Percentiles rank a stretch among this genome's conserved stretches.
Conservation (phyloP, 2,329 filamentous ascomycete genomes). For the Berkeleyomyces rouxiae region DNA sequence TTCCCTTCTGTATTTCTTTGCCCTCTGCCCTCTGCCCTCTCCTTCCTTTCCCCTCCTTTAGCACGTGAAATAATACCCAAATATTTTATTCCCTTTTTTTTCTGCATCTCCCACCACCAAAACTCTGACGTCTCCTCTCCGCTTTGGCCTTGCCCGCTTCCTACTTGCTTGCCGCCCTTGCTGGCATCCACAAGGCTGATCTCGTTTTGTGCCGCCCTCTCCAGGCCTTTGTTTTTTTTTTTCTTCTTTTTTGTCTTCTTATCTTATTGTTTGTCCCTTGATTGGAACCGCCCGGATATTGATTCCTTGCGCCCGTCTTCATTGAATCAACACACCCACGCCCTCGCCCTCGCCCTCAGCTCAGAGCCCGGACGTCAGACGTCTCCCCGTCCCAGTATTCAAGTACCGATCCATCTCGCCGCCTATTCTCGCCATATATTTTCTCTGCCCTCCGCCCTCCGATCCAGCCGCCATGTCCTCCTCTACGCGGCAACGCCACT, state of each 20-base stretch:
- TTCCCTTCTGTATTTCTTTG: background rate
- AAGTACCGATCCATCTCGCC: background rate
- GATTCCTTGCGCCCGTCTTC: background rate
- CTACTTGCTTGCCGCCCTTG: no score
- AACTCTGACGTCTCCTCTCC: no score
- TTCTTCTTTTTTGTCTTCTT: background rate
- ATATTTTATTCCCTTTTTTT: no score
- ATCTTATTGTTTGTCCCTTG: background rate
- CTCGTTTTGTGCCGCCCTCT: no score
- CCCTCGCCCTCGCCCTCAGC: background rate
- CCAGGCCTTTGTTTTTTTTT: background rate
- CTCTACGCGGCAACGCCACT: constrained; percentile 36
- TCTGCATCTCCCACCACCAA: no score
- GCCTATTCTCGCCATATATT: no score
- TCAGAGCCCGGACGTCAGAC: background rate
- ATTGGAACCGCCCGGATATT: background rate
- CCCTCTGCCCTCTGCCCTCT: background rate
- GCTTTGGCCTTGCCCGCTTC: no score
- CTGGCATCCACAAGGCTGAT: no score
- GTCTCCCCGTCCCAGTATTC: background rate
- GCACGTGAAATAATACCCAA: background rate
- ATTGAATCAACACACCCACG: background rate
- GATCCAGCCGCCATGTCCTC: constrained; percentile 15
- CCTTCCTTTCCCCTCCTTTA: background rate
- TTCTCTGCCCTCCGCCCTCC: background rate